Conservation (phyloP, 2,329 filamentous ascomycete species). For the Trichoderma gracile region DNA sequence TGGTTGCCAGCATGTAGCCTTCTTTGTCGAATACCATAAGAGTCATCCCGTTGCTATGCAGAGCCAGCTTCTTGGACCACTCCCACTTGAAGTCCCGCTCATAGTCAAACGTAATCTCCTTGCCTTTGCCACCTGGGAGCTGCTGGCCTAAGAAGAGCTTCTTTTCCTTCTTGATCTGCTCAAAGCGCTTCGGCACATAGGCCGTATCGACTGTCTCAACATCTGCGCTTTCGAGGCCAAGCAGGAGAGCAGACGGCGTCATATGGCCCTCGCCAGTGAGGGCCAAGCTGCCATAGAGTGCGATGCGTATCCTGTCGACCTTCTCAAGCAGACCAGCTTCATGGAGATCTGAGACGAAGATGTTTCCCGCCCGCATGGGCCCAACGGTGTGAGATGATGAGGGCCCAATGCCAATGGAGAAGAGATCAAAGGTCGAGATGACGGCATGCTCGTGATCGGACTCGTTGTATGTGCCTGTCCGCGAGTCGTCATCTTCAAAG, state of each 20-base stretch:
- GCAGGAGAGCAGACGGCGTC: conserved; percentile 21
- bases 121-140: conserved; percentile 9
- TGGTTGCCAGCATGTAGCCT: conserved; percentile 22
- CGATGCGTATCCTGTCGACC: conserved; percentile 13
- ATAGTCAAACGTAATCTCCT: conserved; percentile 18
- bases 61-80: conserved; percentile 14
- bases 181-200: conserved; percentile 20
- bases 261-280: conserved; percentile 22
- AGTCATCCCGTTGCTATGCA: conserved; percentile 20
- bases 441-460: conserved; percentile 20
- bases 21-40: conserved; percentile 23
- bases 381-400: conserved; percentile 19
- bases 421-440: conserved; percentile 20
- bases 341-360: conserved; percentile 14
- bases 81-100: conserved; percentile 23
- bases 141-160: conserved; percentile 16
- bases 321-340: conserved; percentile 14
- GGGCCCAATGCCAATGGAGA: conserved; percentile 21
- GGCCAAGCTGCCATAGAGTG: conserved; percentile 19
- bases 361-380: conserved; percentile 18
- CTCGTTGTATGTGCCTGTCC: conserved; percentile 16
- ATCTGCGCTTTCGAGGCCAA: conserved; percentile 17
- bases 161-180: conserved; percentile 21
- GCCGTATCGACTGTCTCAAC: conserved; percentile 15
- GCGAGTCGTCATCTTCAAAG: conserved; percentile 4